Base-by-base conservation (phyloP, 805 yeast genomes). In the Ogataea thermomethanolica region DNA sequence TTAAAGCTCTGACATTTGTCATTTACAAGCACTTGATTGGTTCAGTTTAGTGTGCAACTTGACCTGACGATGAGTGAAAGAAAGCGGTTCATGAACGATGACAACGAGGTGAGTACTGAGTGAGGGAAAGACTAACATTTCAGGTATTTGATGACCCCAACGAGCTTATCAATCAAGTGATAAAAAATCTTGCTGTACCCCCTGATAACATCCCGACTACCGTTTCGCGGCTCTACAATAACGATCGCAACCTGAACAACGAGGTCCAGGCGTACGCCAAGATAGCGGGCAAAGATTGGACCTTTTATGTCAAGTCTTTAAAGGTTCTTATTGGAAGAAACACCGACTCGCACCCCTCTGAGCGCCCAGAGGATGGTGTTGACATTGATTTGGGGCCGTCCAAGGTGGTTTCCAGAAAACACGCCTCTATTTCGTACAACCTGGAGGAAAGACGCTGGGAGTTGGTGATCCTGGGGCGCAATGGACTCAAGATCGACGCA, bases 261-360 rank as follows among this genome's bases (percentile, higher is more conserved):
- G 96, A 90, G 59, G 90, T 93, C n/a, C 95, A 90, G 65, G 99
- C 99, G 0, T 93, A 91, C 62, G 99, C 97, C 25, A 93, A 93
- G 62, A 82, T 93, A 34, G 90, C 97, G 0, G 99, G 99, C 31
- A 67, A 74, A 25, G 79, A 79, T 55, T 93, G 99, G 99, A 91
- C 99, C 1, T 93, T 74, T 59, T 93, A 89, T 56, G 96, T 93
- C 30, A 87, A 90, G 58, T 70, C 79, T 12, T 68, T 91, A 37
- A 74, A 74, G 22, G 76, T 91, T 5, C 67, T 82, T 1, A 85
- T 93, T 43, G 99, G 99, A n/a, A 74, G 99, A 54, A 83, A 83
- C 54, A 85, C 96, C 2, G 66, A 64, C n/a, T 46, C 59, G 9
- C 55, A 50, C 33, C 38, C 44, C 22, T 20, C 41, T 7, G 41